Evolutionary conservation across 257 asterid species (phyloP).

Genomic region (Lithospermum erythrorhizon): DNA sequence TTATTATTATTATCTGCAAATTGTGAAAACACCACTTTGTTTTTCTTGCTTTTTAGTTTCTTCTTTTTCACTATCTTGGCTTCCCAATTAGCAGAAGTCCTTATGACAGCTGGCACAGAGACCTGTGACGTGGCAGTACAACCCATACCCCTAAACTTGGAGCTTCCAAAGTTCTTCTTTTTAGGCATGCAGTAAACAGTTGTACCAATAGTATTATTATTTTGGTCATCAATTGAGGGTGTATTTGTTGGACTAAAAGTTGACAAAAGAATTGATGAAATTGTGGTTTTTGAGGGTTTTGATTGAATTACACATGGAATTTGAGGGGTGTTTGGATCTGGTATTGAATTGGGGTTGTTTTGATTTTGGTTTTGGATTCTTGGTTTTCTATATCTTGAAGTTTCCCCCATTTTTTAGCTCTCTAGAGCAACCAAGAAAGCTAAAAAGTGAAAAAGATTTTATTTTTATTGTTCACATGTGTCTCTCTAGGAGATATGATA

Average conservation of each 20-base stretch:
- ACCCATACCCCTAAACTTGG: constrained; percentile 74
- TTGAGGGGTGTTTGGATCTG: constrained; percentile 33
- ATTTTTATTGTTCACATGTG: neutral
- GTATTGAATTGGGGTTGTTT: constrained; percentile 20
- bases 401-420: constrained; percentile 34
- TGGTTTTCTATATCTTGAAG: constrained; percentile 38
- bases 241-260: constrained; percentile 16
- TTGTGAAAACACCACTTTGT: constrained; percentile 8
- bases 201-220: neutral
- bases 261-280: constrained; percentile 51
- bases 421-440: constrained; percentile 3
- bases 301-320: constrained; percentile 18
- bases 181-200: constrained; percentile 24
- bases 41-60: constrained; percentile 13
- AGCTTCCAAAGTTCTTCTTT: constrained; percentile 57
- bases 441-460: too few species aligned
- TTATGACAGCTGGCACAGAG: constrained; percentile 75
- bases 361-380: constrained; percentile 29
- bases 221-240: constrained; percentile 14
- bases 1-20: neutral
- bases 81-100: constrained; percentile 85
- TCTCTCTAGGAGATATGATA: too few species aligned
- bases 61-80: constrained; percentile 48
- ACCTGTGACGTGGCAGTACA: constrained; percentile 86
- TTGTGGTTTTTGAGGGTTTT: constrained; percentile 49